These are phyloP conservation scores for Didymella glomerata DNA, from an alignment of 2,329 filamentous ascomycete species.

Conservation along the genomic window DNA sequence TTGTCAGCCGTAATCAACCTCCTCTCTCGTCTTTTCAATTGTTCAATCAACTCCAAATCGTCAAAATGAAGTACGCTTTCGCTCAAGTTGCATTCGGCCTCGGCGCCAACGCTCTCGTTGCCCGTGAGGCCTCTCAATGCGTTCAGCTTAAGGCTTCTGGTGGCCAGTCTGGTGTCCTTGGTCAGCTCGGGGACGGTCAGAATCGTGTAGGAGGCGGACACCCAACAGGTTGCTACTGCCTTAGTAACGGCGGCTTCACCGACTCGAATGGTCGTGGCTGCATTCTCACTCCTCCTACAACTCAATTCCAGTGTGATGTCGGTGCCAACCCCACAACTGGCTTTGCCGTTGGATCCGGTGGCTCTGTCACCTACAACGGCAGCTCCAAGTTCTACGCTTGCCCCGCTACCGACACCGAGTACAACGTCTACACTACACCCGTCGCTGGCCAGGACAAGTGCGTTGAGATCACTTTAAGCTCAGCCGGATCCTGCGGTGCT, in stretches of 20 bases:
- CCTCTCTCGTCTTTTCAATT: constrained; percentile 6
- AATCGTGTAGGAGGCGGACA: constrained; percentile 64
- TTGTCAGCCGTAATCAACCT: neutral
- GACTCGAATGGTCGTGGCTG: constrained; percentile 68
- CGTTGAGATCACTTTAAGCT: constrained; percentile 57
- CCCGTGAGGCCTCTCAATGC: constrained; percentile 31
- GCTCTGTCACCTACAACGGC: constrained; percentile 62
- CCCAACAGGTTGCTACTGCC: constrained; percentile 61
- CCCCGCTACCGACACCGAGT: constrained; percentile 64
- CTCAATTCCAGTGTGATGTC: constrained; percentile 68
- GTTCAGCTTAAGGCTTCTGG: constrained; percentile 31
- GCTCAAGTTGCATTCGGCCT: constrained; percentile 32
- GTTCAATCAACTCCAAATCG: neutral
- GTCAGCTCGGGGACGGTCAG: constrained; percentile 70
- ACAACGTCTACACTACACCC: constrained; percentile 63
- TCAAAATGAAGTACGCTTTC: constrained; percentile 37
- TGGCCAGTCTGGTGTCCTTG: constrained; percentile 60
- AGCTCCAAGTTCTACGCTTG: constrained; percentile 67
- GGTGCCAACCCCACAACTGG: constrained; percentile 59
- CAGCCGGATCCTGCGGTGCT: constrained; percentile 33
- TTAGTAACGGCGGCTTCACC: constrained; percentile 60
- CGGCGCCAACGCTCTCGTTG: constrained; percentile 35
- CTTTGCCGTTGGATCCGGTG: constrained; percentile 65
- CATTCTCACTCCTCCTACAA: constrained; percentile 68
- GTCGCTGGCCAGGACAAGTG: constrained; percentile 58